phyloP scores from a whole-genome alignment of 139 green algal species.

The Trebouxia sp. region DNA sequence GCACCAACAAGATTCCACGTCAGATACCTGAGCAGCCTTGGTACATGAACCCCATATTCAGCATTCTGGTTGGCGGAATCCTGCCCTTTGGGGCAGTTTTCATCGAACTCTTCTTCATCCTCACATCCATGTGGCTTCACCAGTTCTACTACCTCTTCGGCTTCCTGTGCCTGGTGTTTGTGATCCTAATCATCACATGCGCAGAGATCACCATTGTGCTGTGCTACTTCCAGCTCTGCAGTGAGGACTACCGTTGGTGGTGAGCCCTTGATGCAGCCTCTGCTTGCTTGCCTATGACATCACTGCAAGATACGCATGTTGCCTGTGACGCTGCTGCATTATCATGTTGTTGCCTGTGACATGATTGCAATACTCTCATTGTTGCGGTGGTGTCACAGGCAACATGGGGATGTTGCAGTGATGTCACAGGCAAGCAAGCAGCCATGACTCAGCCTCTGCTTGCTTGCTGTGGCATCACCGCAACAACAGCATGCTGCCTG shows the following conservation, averaged over 20 bases:
- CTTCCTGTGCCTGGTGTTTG: constrained; percentile 95
- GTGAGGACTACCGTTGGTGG: constrained; percentile 97
- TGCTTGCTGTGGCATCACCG: too few species aligned
- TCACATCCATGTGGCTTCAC: constrained; percentile 98
- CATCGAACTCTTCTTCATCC: constrained; percentile 99
- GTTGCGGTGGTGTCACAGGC: too few species aligned
- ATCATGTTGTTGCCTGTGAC: too few species aligned
- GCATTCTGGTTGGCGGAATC: constrained; percentile 92
- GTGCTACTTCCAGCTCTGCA: constrained; percentile 95
- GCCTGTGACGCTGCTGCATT: background rate
- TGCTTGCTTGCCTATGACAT: too few species aligned
- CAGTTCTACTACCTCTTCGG: constrained; percentile 98
- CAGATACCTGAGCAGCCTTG: constrained; percentile 92
- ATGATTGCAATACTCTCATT: too few species aligned
- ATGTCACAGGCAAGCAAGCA: too few species aligned
- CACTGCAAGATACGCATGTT: too few species aligned
- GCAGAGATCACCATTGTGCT: constrained; percentile 99
- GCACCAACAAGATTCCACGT: constrained; percentile 99
- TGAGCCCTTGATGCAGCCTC: background rate
- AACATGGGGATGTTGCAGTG: too few species aligned
- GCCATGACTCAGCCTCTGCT: too few species aligned
- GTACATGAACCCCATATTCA: constrained; percentile 69
- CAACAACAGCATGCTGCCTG: too few species aligned
- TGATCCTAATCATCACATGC: constrained; percentile 97
- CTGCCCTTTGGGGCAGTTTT: constrained; percentile 99